Evolutionary conservation across 2,329 filamentous ascomycete genomes (phyloP).

Genomic region (Sarocladium brachiariae): DNA sequence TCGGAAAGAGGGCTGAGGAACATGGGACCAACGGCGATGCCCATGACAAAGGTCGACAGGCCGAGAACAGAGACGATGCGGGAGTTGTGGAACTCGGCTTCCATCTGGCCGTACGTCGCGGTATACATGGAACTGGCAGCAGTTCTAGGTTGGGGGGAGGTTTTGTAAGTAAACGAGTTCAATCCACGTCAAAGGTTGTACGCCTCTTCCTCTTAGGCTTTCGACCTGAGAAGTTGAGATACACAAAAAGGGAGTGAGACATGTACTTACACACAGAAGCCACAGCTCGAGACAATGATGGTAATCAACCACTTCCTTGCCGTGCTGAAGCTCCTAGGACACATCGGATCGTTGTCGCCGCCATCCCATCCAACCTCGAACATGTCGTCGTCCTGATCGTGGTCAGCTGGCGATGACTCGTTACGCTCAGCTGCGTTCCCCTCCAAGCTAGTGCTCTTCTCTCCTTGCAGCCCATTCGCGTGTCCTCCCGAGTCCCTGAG

Average conservation of each 20-base stretch:
- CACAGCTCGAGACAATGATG: constrained; percentile 63
- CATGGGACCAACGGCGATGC: constrained; percentile 58
- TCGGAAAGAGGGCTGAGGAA: constrained; percentile 59
- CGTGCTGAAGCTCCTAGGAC: constrained; percentile 61
- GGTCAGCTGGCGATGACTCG: background rate
- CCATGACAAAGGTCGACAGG: constrained; percentile 75
- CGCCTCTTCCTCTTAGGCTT: background rate
- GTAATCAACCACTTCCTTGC: constrained; percentile 75
- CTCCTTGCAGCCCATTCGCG: background rate
- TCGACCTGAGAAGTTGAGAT: background rate
- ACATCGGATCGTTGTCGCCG: constrained; percentile 62
- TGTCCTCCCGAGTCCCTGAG: background rate
- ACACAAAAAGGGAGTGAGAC: constrained; percentile 2
- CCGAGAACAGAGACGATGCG: constrained; percentile 71
- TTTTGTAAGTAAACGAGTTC: background rate
- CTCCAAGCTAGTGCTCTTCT: constrained; percentile 14
- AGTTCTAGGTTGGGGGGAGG: too few species aligned
- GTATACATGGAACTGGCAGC: constrained; percentile 87
- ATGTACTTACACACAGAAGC: constrained; percentile 71
- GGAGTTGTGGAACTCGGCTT: constrained; percentile 64
- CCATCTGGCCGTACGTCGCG: constrained; percentile 66
- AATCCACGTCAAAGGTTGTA: too few species aligned
- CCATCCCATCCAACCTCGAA: constrained; percentile 69
- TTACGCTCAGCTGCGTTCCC: constrained; percentile 12
- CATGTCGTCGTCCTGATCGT: constrained; percentile 12